These are phyloP conservation scores for Bondarzewia mesenterica DNA, from an alignment of 1,284 basidiomycete species.

Conservation along the genomic window DNA sequence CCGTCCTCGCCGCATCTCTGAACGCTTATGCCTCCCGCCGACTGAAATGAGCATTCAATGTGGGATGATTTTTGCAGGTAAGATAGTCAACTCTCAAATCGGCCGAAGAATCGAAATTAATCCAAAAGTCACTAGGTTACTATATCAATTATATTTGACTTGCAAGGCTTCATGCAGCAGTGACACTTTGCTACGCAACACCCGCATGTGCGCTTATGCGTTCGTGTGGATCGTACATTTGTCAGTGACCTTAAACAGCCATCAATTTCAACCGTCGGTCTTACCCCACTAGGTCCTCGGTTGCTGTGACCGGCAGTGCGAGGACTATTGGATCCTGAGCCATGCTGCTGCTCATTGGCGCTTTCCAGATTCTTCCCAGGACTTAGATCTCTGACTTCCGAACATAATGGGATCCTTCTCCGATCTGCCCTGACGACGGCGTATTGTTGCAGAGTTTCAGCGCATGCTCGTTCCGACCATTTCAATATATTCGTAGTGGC, in stretches of 20 bases:
- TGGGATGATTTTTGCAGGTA: no score
- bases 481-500: slow-evolving; percentile 7
- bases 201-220: background rate
- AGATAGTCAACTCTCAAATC: no score
- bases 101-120: no score
- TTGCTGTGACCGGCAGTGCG: background rate
- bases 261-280: background rate
- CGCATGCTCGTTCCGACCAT: slow-evolving; percentile 10
- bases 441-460: slow-evolving; percentile 10
- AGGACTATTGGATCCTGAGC: background rate
- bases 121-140: no score
- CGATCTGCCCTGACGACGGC: slow-evolving; percentile 13
- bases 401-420: slow-evolving; percentile 4
- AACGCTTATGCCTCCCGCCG: background rate
- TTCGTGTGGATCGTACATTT: background rate
- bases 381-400: slow-evolving; percentile 3
- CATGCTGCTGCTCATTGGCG: background rate
- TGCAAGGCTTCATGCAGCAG: no score
- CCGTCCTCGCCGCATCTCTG: background rate
- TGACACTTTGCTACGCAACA: background rate
- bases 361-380: slow-evolving; percentile 7
- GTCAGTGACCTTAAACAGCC: background rate
- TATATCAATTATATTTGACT: background rate
- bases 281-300: background rate
- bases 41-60: no score